Base-by-base conservation (phyloP, 352 stramenopile species). In the Phytophthora colocasiae region DNA sequence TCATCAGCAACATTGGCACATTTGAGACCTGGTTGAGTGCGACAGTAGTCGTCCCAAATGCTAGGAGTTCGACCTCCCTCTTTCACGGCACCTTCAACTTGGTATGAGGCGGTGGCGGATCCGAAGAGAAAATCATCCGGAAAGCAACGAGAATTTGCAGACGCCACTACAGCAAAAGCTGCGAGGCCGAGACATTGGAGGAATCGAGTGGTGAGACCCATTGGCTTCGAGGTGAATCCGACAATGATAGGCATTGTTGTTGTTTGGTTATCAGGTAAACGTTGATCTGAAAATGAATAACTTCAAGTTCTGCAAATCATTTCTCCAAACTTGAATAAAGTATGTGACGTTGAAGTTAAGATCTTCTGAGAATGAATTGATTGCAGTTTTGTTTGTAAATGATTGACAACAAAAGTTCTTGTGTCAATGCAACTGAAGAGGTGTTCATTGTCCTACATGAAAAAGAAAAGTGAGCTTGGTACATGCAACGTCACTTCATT, bases 21-120 rank as follows among this genome's bases (percentile, higher is more conserved):
- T 36, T 94, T 80, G 24, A 88, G 56, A 56, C 90, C 73, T 8
- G 79, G 67, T 22, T 84, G 66, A 27, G 76, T 69, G 12, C 75
- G 73, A 47, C 79, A 91, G 64, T 89, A 98, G 29, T 86, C 83
- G 80, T 99, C 95, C 96, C 96, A 99, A 53, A 98, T 98, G 49
- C 73, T 84, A 36, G 75, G 49, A 10, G 87, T 92, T 7, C 89
- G 73, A 3, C 91, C 92, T 12, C 76, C 84, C 29, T 89, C 80
- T 36, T 92, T 78, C 22, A 73, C 73, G 1, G 76, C 94, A 15
- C 94, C 96, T 83, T 98, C 96, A 17, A 98, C 91, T 78, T 98
- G 93, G 77, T 97, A 97, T 22, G 84, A 73, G 1, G 91, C 90
- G 2, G 92, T 97, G 11, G 92, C 88, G 14, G 78, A 78, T 15